Base-by-base conservation (phyloP, 441 rosid genomes). In the Croton setiger region DNA sequence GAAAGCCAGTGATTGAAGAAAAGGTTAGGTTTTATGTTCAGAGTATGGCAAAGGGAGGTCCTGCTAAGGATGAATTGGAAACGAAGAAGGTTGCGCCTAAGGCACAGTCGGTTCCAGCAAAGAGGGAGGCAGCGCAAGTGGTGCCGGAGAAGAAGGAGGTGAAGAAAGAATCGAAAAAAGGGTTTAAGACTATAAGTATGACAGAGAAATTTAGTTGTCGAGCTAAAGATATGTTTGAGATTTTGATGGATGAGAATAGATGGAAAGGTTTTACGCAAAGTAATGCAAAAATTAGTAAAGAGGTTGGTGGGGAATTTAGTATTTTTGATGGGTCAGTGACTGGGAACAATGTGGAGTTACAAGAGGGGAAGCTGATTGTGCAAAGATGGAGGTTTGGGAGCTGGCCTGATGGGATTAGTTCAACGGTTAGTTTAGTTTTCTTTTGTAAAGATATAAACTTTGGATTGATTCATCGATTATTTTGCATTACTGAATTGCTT, bases 201-300 rank as follows among this genome's bases (percentile, higher is more conserved):
- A 83, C 92, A 7, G 98, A 93, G 87, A 89, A 80, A 78, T 91
- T 91, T 45, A 88, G 81, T 57, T 93, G 97, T 58, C 82, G 91
- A 74, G 94, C 97, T 31, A 83, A 57, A 79, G 86, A 88, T 76
- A 17, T 91, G 87, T 91, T 21, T 75, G 96, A 93, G 83, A 91
- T 93, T n/a, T 54, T 91, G 76, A 89, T 91, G 96, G 98, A 93
- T 67, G 98, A 91, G 84, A 89, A 88, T 64, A 75, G 95, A 43
- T 93, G 98, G 97, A 91, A 84, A 64, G 98, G 98, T 3, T 93
- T 93, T 60, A 89, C 93, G 0, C 95, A 85, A 89, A 93, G 98
- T 55, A 85, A 89, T 81, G 96, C 96, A 4, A 87, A 60, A 82
- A 93, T 93, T 31, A 88, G 97, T 64, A 89, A 72, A 63, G 96